Evolutionary conservation across 331 rosid genomes (phyloP), one percentile per base, ranked within the genome.

Genomic region (Quercus tomentella): DNA sequence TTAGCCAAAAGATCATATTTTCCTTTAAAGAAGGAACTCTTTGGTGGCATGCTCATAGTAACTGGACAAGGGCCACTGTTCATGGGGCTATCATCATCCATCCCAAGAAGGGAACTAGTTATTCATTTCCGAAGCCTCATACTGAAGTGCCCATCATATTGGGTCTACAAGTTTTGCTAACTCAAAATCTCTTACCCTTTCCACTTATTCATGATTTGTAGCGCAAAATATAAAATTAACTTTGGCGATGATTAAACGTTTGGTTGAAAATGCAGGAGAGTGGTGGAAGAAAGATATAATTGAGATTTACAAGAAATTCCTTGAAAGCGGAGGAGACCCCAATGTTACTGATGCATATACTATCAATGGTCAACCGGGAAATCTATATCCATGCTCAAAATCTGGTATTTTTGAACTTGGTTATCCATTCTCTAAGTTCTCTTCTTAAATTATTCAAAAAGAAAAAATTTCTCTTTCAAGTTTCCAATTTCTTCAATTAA

Each of bases 361-460:
- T 35, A 84, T 88, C 26, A 90, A 90, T 37, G 90, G 92, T 51
- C 90, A 86, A 72, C 94, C 92, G n/a, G 87, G 94, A 11, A 87
- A 90, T 21, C 66, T 79, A 1, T 84, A 58, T 67, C 92, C 89
- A 9, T 88, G 92, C 83, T 84, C 92, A 33, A 52, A 80, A 77
- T 45, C 77, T 8, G 68, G 79, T 84, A 57, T 7, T 45, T 72
- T 22, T 52, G 6, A 31, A 31, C 35, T 31, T 31, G 1, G 35
- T 31, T 31, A 31, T 31, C 35, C 35, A 31, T 31, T 31, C 35
- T 31, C 35, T 31, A 31, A 31, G 35, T 31, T 31, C 12, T 65
- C 43, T 63, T 30, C 22, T 65, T 30, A 17, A 28, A 30, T 65
- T 31, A n/a, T n/a, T n/a, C n/a, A n/a, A n/a, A n/a, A n/a, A n/a